Conservation (phyloP, 1,284 basidiomycete genomes). For the Marasmius tenuissimus region DNA sequence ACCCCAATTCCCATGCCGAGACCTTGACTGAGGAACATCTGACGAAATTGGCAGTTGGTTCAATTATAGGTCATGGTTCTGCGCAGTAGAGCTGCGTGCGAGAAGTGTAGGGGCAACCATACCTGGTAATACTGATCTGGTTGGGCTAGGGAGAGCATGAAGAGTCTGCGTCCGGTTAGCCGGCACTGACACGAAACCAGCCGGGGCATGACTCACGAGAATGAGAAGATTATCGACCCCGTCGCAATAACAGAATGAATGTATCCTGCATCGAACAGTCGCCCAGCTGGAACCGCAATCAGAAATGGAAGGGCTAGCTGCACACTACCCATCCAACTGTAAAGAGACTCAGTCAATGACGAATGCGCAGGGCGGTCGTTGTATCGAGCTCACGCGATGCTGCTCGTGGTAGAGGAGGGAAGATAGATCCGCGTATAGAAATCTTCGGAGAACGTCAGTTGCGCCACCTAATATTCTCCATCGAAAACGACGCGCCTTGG, state of each 20-base stretch:
- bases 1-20: slow-evolving; percentile 26
- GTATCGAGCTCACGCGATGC: background rate
- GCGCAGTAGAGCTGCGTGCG: no score
- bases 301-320: background rate
- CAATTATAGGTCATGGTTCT: background rate
- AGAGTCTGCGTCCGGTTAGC: background rate
- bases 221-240: background rate
- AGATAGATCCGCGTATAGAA: slow-evolving; percentile 1
- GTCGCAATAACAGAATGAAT: background rate
- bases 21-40: slow-evolving; percentile 26
- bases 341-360: no score
- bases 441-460: background rate
- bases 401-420: background rate
- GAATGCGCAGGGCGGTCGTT: no score
- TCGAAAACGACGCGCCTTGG: background rate
- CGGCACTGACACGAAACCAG: background rate
- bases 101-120: background rate
- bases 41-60: background rate
- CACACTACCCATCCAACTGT: background rate
- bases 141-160: background rate
- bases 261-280: background rate
- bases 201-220: background rate
- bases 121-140: background rate
- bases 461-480: background rate
- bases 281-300: background rate